Evolutionary conservation across 2,329 filamentous ascomycete species (phyloP), one percentile per base, ranked within the genome.

Genomic region (Plenodomus tracheiphilus): DNA sequence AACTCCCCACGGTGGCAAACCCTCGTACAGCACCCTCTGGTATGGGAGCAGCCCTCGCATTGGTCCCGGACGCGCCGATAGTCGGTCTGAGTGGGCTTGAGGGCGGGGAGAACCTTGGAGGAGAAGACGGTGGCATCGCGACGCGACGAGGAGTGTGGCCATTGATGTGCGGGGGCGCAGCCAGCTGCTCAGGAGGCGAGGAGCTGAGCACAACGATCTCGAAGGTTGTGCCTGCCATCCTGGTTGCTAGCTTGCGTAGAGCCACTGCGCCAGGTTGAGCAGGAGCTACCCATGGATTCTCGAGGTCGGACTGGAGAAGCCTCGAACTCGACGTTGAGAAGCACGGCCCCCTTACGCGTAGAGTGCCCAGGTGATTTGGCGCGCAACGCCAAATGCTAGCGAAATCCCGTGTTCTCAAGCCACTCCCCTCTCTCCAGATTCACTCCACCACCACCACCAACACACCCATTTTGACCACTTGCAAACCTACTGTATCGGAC

Each of bases 161-260:
- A 37, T 53, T 54, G 46, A 47, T 48, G 39, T 46, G 55, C 41
- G 61, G 60, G 34, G 64, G 59, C 53, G 53, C 50, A 36, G 51
- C 51, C 32, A 67, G 15, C 65, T 17, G 70, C 69, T n/a, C 67
- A 68, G 13, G 68, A 71, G 70, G 70, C n/a, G 67, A 68, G 11
- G 66, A 70, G 18, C 63, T 68, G 7, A 74, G 50, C 3, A 66
- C 52, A 11, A 66, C 61, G 13, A 66, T 57, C 19, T 65, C 54
- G 48, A 58, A 64, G 39, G 56, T 47, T 35, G 49, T 53, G 50
- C 58, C 59, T 54, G 59, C 59, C 64, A 66, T 65, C 43, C 47
- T 38, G n/a, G 41, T 50, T 34, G 47, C 25, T 40, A 50, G 46
- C 45, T 52, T 41, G 20, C 32, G 35, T 16, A 16, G 21, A 54